Evolutionary conservation across 139 green algal genomes (phyloP), one percentile per base, ranked within the genome.

Genomic region (Asterochloris sp.): DNA sequence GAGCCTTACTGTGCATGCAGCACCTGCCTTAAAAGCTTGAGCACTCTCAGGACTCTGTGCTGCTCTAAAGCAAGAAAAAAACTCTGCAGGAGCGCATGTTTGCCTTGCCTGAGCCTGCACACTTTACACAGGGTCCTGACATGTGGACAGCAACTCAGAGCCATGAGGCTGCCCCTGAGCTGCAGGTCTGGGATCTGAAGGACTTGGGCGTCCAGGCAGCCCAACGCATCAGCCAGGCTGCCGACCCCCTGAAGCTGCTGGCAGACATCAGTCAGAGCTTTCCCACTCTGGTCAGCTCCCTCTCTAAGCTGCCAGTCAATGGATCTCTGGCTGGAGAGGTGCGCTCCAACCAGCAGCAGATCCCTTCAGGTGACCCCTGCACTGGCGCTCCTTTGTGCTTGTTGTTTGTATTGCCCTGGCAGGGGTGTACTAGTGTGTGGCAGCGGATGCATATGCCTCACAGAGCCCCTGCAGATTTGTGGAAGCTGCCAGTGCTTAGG

Each of bases 241-340:
- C 78, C 16, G 93, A 98, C 85, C 93, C 95, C 0, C 85, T 99
- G 81, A 74, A 64, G 0, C 82, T 94, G 63, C 86, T 98, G 63
- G 77, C 82, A 71, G 93, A 98, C 73, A 86, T 98, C 26, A 89
- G 85, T 27, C 90, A 97, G 83, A 96, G 95, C 89, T 98, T 99
- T 86, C 96, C 94, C 6, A 89, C 77, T 21, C 80, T 97, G 29
- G 94, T 92, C 10, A 85, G 89, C 16, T 91, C 84, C 29, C 88
- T 98, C 11, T 94, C 91, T 0, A 75, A 86, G 14, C 66, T 78
- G 24, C 28, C 38, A 27, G 75, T 82, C 71, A 86, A 69, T n/a
- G 27, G 27, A 23, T n/a, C 54, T 0, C 85, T 91, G 10, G 83
- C 88, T 19, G 69, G 75, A 11, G 82, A 87, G n/a, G 76, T 95